These are phyloP conservation scores for Picea abies DNA, from an alignment of 83 land plant species.

Conservation along the genomic window DNA sequence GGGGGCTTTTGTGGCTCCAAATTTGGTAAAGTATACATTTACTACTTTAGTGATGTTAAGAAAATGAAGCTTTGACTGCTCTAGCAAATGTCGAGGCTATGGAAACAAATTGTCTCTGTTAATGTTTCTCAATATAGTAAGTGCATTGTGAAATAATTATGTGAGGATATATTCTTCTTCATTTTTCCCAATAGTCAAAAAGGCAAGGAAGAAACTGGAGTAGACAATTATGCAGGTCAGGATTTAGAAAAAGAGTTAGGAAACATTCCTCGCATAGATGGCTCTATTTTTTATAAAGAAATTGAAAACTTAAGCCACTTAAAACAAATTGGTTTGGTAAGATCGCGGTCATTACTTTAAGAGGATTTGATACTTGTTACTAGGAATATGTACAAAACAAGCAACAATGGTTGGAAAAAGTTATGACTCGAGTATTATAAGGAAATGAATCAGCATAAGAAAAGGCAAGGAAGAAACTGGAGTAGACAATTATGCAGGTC, in stretches of 20 bases:
- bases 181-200: slow-evolving; percentile 19
- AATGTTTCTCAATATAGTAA: slow-evolving; percentile 85
- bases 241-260: not conserved
- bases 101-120: slow-evolving; percentile 59
- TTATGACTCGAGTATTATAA: too few species aligned
- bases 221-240: too few species aligned
- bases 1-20: slow-evolving; percentile 41
- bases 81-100: slow-evolving; percentile 76
- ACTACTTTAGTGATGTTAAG: slow-evolving; percentile 65
- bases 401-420: slow-evolving; percentile 69
- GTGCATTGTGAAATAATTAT: slow-evolving; percentile 74
- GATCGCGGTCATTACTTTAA: slow-evolving; percentile 60
- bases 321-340: slow-evolving; percentile 71
- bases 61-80: not conserved
- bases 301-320: slow-evolving; percentile 51
- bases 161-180: slow-evolving; percentile 85
- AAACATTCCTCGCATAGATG: slow-evolving; percentile 4
- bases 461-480: slow-evolving; percentile 4
- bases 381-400: slow-evolving; percentile 60
- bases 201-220: slow-evolving; percentile 10
- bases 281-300: slow-evolving; percentile 49
- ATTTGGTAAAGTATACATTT: slow-evolving; percentile 54
- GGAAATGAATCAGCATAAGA: not conserved
- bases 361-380: slow-evolving; percentile 76
- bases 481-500: not conserved